A percentile compares a stretch with the other conserved stretches of the same genome.
Evolutionary conservation across 225 moss, liverwort and hornwort species (phyloP).

Genomic region (Anthoceros angustus): DNA sequence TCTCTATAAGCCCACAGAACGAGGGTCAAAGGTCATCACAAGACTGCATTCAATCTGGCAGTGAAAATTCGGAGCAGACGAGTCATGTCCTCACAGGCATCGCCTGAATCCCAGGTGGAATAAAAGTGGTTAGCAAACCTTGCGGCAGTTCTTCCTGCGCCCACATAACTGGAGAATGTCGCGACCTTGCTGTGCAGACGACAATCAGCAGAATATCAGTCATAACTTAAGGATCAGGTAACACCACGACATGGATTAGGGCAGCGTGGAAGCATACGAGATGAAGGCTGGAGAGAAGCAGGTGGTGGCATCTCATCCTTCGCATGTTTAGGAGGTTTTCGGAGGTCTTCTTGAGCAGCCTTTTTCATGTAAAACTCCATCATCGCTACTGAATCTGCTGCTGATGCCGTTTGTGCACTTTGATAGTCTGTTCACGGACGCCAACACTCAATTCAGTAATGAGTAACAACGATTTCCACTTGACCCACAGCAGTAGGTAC

Average conservation of each 20-base stretch:
- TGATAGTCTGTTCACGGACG: slow-evolving; percentile 14
- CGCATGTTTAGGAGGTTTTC: slow-evolving; percentile 71
- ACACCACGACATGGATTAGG: not conserved
- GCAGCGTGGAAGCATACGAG: slow-evolving; percentile 27
- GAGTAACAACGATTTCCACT: not conserved
- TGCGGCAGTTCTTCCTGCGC: slow-evolving; percentile 48
- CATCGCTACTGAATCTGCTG: slow-evolving; percentile 95
- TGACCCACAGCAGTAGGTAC: not conserved
- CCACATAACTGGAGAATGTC: slow-evolving; percentile 44
- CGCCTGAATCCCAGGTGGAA: not conserved
- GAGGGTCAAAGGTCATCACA: not conserved
- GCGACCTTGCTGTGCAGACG: slow-evolving; percentile 30
- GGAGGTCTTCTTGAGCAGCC: slow-evolving; percentile 82
- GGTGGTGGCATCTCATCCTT: slow-evolving; percentile 85
- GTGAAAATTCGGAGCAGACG: not conserved
- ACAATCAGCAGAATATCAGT: not conserved
- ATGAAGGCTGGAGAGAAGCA: slow-evolving; percentile 31
- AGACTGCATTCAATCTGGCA: not conserved
- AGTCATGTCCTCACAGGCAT: not conserved
- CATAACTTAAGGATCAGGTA: not conserved
- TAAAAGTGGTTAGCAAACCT: slow-evolving; percentile 24
- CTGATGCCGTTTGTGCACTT: slow-evolving; percentile 31
- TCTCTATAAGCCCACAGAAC: slow-evolving; percentile 48
- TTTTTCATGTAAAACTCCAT: slow-evolving; percentile 99
- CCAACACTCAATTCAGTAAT: not conserved